Percentiles rank a stretch among this genome's conserved stretches.
phyloP scores from a whole-genome alignment of 2,329 filamentous ascomycete species.

The Ophiostoma sp. region DNA sequence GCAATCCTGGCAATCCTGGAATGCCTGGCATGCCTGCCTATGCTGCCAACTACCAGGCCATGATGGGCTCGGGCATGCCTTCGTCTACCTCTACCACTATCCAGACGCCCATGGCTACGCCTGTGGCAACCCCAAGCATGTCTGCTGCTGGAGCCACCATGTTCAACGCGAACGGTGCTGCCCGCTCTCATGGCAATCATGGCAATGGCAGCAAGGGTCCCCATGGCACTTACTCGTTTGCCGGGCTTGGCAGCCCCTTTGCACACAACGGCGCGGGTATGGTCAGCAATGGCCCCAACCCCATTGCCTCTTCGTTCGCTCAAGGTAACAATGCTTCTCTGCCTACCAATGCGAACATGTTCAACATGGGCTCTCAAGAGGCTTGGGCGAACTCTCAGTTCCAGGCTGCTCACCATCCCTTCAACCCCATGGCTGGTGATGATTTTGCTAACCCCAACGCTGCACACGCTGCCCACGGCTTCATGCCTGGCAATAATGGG shows the following conservation, averaged over 20 bases:
- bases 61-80: background rate
- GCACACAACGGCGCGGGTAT: background rate
- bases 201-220: background rate
- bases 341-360: background rate
- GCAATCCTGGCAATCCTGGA: too few relatives aligned
- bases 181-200: background rate
- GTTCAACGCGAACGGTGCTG: background rate
- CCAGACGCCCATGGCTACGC: background rate
- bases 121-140: background rate
- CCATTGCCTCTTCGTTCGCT: background rate
- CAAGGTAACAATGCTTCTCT: background rate
- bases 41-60: slow-evolving; percentile 7
- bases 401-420: background rate
- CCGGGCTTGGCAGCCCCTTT: slow-evolving; percentile 16
- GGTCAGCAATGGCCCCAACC: background rate
- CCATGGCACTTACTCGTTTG: slow-evolving; percentile 11
- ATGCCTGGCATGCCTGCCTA: slow-evolving; percentile 8
- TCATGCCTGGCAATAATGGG: background rate
- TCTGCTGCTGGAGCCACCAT: background rate
- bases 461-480: background rate
- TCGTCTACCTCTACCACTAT: background rate
- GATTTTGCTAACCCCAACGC: background rate
- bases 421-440: background rate
- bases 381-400: background rate
- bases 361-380: background rate